Base-by-base conservation (phyloP, 805 yeast genomes). In the Wickerhamiella cacticola region DNA sequence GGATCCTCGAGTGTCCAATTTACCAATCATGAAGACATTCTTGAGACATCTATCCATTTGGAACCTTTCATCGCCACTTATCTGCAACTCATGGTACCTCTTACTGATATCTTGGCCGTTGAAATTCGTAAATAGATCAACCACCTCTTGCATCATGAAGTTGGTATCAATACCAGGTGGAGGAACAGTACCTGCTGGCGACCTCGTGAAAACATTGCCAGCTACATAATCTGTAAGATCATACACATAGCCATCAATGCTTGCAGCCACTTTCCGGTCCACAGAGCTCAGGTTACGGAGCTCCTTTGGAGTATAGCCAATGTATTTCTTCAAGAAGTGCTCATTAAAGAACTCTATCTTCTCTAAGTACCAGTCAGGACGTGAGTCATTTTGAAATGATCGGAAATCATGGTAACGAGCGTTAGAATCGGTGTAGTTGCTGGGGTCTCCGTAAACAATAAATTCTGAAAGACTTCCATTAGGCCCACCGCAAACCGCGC, bases 291-390 rank as follows among this genome's bases (percentile, higher is more conserved):
- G 48, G 36, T 58, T 53, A 34, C 48, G 33, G 34, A 68, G 51
- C 7, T 55, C 57, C 45, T 58, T 53, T 7, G 61, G 59, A 0
- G 71, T 64, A 48, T 59, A 63, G 6, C 70, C 71, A 28, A 66
- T 55, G 48, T 63, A 66, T 13, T 66, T 61, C 50, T 62, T 60
- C 39, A 58, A 53, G 52, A 62, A 68, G 48, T 65, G 57, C n/a
- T 52, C 44, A 39, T 65, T 60, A 54, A 68, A 55, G 40, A 56
- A 60, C 18, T 53, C 46, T 67, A 68, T 64, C 50, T 63, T 62
- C 49, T 64, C 63, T 21, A 61, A 53, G 45, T 66, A 68, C 71
- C 71, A 68, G 48, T 67, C 70, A 1, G 71, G 71, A 3, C 71
- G 58, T 21, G 61, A 66, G 45, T 67, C 71, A 38, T 61, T 58